Evolutionary conservation across 768 basidiomycete species (phyloP).

Genomic region (Exidia glandulosa): DNA sequence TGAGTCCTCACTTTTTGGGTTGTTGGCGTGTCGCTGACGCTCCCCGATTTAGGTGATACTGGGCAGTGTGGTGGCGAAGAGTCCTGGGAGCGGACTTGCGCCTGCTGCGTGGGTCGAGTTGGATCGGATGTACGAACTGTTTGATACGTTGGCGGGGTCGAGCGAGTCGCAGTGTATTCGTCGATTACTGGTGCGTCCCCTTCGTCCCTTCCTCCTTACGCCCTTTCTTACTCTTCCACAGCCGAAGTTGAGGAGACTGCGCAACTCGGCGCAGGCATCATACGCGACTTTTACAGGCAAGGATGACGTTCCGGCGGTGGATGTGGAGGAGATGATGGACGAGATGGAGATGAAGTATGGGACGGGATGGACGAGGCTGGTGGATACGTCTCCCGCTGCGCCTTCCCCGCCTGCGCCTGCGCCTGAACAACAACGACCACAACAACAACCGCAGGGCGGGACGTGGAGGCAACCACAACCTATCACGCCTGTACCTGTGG

Average conservation of each 20-base stretch:
- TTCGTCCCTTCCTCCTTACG: not conserved
- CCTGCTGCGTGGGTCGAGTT: not conserved
- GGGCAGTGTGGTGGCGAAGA: not conserved
- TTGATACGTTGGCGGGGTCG: not conserved
- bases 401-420: not conserved
- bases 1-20: conserved; percentile 23
- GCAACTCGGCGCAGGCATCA: not conserved
- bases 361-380: not conserved
- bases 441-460: no score
- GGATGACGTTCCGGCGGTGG: not conserved
- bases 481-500: no score
- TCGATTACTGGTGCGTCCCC: not conserved
- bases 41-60: not conserved
- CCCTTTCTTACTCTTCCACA: not conserved
- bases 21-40: not conserved
- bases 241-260: not conserved
- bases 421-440: no score
- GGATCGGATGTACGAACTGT: not conserved
- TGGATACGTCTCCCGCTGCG: not conserved
- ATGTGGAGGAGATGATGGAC: not conserved
- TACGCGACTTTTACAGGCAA: not conserved
- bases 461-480: no score
- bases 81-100: not conserved
- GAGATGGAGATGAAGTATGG: not conserved
- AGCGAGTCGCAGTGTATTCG: not conserved